These are phyloP conservation scores for Botrytis byssoidea DNA, from an alignment of 2,329 filamentous ascomycete genomes.

Conservation along the genomic window DNA sequence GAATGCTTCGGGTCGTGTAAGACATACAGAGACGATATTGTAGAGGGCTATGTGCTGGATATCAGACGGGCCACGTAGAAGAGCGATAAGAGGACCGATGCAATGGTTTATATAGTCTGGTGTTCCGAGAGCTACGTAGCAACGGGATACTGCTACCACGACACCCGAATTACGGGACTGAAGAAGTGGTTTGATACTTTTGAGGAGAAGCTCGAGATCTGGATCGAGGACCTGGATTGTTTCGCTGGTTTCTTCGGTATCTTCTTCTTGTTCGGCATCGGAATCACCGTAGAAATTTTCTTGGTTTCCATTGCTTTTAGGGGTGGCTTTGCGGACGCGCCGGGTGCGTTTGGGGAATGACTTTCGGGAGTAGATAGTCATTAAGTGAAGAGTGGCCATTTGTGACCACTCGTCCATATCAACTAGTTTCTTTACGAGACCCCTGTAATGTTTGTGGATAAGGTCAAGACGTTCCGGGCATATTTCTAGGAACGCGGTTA, in stretches of 20 bases:
- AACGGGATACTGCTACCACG: slow-evolving; percentile 80
- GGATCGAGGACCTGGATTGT: slow-evolving; percentile 66
- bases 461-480: slow-evolving; percentile 86
- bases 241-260: slow-evolving; percentile 45
- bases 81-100: slow-evolving; percentile 80
- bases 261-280: slow-evolving; percentile 37
- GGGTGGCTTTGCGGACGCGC: slow-evolving; percentile 46
- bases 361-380: slow-evolving; percentile 80
- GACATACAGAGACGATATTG: slow-evolving; percentile 91
- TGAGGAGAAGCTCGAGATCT: slow-evolving; percentile 79
- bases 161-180: slow-evolving; percentile 93
- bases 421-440: slow-evolving; percentile 82
- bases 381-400: slow-evolving; percentile 74
- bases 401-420: slow-evolving; percentile 99
- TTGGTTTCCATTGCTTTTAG: slow-evolving; percentile 51
- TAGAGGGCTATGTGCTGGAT: slow-evolving; percentile 87
- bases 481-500: slow-evolving; percentile 83
- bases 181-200: slow-evolving; percentile 76
- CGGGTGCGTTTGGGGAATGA: slow-evolving; percentile 76
- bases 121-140: slow-evolving; percentile 82
- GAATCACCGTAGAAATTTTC: slow-evolving; percentile 77
- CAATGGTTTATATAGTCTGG: slow-evolving; percentile 70
- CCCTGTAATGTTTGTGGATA: slow-evolving; percentile 85
- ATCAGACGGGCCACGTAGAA: slow-evolving; percentile 80
- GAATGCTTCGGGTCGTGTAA: slow-evolving; percentile 74